These are phyloP conservation scores for Aspergillus sp. DNA, from an alignment of 2,329 filamentous ascomycete genomes.

Conservation along the genomic window DNA sequence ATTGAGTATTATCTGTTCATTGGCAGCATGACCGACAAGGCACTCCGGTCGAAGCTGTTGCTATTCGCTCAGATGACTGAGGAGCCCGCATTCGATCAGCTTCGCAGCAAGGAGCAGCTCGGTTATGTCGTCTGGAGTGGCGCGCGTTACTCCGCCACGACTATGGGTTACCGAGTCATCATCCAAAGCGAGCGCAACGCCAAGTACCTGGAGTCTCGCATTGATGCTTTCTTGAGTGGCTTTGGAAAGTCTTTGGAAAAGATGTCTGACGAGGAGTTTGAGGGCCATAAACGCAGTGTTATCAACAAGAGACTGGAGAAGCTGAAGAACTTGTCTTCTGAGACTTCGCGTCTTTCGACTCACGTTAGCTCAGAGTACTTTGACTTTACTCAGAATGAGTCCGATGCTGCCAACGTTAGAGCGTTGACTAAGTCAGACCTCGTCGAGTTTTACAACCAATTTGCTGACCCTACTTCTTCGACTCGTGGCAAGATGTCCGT, in stretches of 20 bases:
- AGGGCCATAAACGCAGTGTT: slow-evolving; percentile 83
- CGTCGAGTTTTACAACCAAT: slow-evolving; percentile 69
- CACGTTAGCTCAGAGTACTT: slow-evolving; percentile 83
- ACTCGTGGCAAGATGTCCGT: slow-evolving; percentile 77
- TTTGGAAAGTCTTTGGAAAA: slow-evolving; percentile 63
- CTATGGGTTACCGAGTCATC: slow-evolving; percentile 79
- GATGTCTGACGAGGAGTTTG: slow-evolving; percentile 81
- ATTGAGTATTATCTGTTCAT: slow-evolving; percentile 74
- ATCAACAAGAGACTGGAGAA: slow-evolving; percentile 86
- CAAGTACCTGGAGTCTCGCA: slow-evolving; percentile 77
- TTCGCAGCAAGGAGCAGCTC: slow-evolving; percentile 94
- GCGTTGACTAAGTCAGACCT: slow-evolving; percentile 74
- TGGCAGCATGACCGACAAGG: slow-evolving; percentile 64
- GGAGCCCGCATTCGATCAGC: slow-evolving; percentile 89
- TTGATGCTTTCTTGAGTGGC: slow-evolving; percentile 73
- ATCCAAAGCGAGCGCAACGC: slow-evolving; percentile 89
- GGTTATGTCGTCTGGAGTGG: slow-evolving; percentile 95
- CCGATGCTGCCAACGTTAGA: slow-evolving; percentile 71
- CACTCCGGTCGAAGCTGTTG: slow-evolving; percentile 68
- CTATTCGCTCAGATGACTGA: slow-evolving; percentile 86
- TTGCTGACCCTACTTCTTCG: slow-evolving; percentile 69
- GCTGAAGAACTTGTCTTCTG: slow-evolving; percentile 83
- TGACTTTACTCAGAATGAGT: slow-evolving; percentile 79
- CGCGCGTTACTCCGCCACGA: slow-evolving; percentile 65
- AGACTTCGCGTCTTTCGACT: slow-evolving; percentile 76